Percentiles rank a stretch among this genome's conserved stretches.
Evolutionary conservation across 768 basidiomycete species (phyloP).

Genomic region (Neoboletus subvelutipes): DNA sequence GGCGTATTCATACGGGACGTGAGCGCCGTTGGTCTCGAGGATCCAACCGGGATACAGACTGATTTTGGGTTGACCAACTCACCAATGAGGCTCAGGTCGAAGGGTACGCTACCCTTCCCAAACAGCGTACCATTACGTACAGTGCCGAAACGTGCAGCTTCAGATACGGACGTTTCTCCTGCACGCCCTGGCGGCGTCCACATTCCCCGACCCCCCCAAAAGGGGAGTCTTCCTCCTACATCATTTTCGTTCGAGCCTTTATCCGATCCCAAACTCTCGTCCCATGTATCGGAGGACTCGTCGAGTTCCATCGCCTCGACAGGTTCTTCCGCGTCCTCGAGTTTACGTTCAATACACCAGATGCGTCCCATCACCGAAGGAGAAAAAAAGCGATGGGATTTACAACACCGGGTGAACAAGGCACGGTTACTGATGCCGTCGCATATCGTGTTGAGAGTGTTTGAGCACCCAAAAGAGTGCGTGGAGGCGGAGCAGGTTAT

Average conservation of each 20-base stretch:
- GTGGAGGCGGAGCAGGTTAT: slow-evolving; percentile 55
- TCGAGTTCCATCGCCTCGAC: slow-evolving; percentile 21
- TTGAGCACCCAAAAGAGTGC: slow-evolving; percentile 69
- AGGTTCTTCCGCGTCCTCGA: slow-evolving; percentile 23
- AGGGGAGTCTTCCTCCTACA: slow-evolving; percentile 12
- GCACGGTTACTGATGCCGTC: slow-evolving; percentile 60
- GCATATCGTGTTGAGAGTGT: slow-evolving; percentile 60
- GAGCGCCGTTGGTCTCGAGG: slow-evolving; percentile 44
- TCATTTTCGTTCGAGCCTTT: slow-evolving; percentile 12
- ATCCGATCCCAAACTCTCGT: slow-evolving; percentile 8
- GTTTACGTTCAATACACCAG: slow-evolving; percentile 8
- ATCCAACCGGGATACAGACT: slow-evolving; percentile 55
- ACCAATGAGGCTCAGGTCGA: slow-evolving; percentile 7
- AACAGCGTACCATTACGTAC: not conserved
- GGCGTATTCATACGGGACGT: slow-evolving; percentile 87
- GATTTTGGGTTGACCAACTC: slow-evolving; percentile 1
- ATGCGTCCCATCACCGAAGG: slow-evolving; percentile 40
- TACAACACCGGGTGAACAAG: slow-evolving; percentile 64
- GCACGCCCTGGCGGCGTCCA: slow-evolving; percentile 5
- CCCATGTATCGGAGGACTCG: slow-evolving; percentile 28
- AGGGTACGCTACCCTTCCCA: slow-evolving; percentile 7
- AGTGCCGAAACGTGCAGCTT: slow-evolving; percentile 17
- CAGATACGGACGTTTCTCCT: slow-evolving; percentile 19
- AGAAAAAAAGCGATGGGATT: slow-evolving; percentile 54
- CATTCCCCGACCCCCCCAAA: slow-evolving; percentile 16